Percentiles rank a stretch among this genome's conserved stretches.
These are phyloP conservation scores for Populus pruinosa DNA, from an alignment of 345 rosid species.

Conservation along the genomic window DNA sequence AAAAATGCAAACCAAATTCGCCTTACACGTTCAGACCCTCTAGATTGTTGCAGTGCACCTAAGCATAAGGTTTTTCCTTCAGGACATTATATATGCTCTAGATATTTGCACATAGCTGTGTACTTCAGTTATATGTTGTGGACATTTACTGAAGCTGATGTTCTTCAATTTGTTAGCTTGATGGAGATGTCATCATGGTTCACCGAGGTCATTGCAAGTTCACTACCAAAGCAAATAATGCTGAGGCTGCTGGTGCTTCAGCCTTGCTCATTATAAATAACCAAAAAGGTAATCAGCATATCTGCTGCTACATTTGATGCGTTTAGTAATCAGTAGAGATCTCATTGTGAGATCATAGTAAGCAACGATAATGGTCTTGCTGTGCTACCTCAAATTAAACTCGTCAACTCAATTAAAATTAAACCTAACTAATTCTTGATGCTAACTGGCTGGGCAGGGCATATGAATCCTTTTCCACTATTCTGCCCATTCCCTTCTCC, in stretches of 20 bases:
- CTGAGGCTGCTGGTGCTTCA: constrained; percentile 87
- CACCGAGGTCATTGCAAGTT: constrained; percentile 87
- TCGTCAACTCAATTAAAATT: neutral
- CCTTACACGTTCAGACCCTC: constrained; percentile 78
- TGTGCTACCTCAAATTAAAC: neutral
- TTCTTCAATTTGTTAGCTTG: constrained; percentile 45
- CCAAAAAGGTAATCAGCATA: constrained; percentile 59
- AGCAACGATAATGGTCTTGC: neutral
- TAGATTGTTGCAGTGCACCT: constrained; percentile 68
- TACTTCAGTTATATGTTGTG: neutral
- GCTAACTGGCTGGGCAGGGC: neutral
- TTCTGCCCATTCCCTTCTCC: neutral
- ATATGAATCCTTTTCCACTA: neutral
- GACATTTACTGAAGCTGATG: constrained; percentile 13
- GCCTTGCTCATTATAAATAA: constrained; percentile 89
- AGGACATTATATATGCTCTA: neutral
- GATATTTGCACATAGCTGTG: neutral
- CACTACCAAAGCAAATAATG: constrained; percentile 82
- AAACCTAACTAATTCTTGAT: neutral
- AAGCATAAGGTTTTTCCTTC: constrained; percentile 57
- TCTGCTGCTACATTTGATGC: constrained; percentile 1
- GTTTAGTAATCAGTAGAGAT: neutral
- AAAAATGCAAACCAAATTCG: constrained; percentile 75
- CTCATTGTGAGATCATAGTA: neutral
- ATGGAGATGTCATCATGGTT: constrained; percentile 80